phyloP scores from a whole-genome alignment of 192 early-diverging fungal genomes.

The Backusella parvicylindrica region DNA sequence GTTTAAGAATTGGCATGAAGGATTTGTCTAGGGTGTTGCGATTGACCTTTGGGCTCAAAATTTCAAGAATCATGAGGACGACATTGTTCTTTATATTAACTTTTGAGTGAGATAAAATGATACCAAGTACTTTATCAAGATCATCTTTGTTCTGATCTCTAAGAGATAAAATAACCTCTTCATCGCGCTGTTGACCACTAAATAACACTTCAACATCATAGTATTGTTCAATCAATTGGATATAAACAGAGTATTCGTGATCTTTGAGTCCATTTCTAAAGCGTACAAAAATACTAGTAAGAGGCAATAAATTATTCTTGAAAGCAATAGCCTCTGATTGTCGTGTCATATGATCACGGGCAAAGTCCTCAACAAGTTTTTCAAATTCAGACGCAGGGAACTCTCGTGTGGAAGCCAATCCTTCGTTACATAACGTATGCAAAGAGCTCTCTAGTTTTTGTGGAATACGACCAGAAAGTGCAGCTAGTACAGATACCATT shows the following conservation, averaged over 20 bases:
- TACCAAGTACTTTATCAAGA: constrained; percentile 60
- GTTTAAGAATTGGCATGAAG: constrained; percentile 76
- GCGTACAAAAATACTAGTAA: constrained; percentile 59
- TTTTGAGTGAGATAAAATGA: constrained; percentile 82
- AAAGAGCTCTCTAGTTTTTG: constrained; percentile 53
- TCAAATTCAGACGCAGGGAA: constrained; percentile 75
- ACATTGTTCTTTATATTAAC: constrained; percentile 72
- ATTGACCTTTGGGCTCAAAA: constrained; percentile 61
- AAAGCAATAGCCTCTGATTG: constrained; percentile 62
- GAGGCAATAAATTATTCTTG: constrained; percentile 55
- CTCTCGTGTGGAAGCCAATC: constrained; percentile 35
- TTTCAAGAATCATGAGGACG: constrained; percentile 72
- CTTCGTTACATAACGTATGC: constrained; percentile 44
- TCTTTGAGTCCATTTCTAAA: constrained; percentile 73
- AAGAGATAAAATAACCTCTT: constrained; percentile 79
- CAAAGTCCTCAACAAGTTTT: constrained; percentile 51
- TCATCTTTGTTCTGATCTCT: constrained; percentile 84
- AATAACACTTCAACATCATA: constrained; percentile 82
- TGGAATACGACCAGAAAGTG: constrained; percentile 83
- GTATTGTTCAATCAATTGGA: constrained; percentile 78
- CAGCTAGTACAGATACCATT: constrained; percentile 71
- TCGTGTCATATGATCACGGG: constrained; percentile 41
- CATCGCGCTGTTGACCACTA: constrained; percentile 63
- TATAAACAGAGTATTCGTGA: constrained; percentile 71
- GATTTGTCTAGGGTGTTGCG: constrained; percentile 62